A percentile compares a stretch with the other conserved stretches of the same genome.
These are phyloP conservation scores for Arabidopsis lyrata DNA, from an alignment of 441 rosid species.

Conservation along the genomic window DNA sequence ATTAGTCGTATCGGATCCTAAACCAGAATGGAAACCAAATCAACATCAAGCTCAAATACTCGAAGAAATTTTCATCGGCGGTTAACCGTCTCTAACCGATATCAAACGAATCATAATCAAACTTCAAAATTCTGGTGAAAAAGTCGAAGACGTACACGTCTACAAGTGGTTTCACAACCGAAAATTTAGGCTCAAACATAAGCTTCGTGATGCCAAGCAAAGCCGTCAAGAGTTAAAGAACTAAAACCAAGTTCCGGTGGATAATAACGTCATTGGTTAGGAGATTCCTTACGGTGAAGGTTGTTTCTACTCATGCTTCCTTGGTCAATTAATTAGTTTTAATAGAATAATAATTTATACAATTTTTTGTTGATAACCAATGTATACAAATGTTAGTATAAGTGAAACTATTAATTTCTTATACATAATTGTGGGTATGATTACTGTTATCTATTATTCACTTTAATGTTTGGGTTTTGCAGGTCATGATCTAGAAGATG, in stretches of 20 bases:
- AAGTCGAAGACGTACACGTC: not conserved
- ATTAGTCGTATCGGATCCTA: not conserved
- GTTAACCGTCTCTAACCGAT: not conserved
- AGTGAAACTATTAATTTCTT: not conserved
- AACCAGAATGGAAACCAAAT: not conserved
- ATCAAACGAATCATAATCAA: not conserved
- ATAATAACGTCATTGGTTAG: not conserved
- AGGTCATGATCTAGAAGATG: not conserved
- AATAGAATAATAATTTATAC: not conserved
- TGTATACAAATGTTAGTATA: not conserved
- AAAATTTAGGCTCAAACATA: not conserved
- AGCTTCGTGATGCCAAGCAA: not conserved
- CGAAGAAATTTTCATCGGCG: not conserved
- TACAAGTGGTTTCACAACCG: not conserved
- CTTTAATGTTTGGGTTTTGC: not conserved
- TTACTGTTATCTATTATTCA: not conserved
- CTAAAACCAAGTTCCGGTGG: not conserved
- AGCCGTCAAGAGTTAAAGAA: not conserved
- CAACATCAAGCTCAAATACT: not conserved
- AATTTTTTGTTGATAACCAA: not conserved
- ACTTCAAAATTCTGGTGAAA: not conserved
- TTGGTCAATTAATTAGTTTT: not conserved
- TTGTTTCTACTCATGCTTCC: not conserved
- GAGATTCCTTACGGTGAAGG: not conserved
- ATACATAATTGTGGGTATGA: not conserved